Evolutionary conservation across 192 early-diverging fungal species (phyloP), one percentile per base, ranked within the genome.

Genomic region (Bifiguratus adelaidae): DNA sequence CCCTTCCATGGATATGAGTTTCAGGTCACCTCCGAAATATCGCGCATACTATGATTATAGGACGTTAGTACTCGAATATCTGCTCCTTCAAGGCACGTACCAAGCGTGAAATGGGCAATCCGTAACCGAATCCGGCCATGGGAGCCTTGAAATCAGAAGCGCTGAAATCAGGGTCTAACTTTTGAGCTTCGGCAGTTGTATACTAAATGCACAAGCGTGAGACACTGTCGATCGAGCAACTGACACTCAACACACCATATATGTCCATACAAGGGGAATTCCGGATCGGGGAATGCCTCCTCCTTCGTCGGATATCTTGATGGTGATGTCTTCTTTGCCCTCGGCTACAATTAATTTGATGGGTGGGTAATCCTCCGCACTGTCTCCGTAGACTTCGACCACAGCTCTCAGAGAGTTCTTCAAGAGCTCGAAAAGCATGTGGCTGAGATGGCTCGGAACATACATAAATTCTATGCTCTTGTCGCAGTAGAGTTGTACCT

Each of bases 391-490:
- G 43, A 79, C 71, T 67, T 98, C 95, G 24, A 98, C 90, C 4
- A 92, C 82, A 9, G 95, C 95, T 25, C 95, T 82, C 47, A 98
- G 72, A 20, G 86, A 88, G 70, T 98, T 98, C 67, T 98, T 98
- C 41, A 98, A 68, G 34, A 98, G 70, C 77, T 98, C 95, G 71
- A 98, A 98, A 15, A 95, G 50, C 89, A 95, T 94, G 61, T 97
- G 94, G 61, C 89, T 91, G 64, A 97, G 68, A 58, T 97, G 94
- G 13, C 80, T 82, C 4, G 91, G 91, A 26, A 95, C 87, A 61
- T 97, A 97, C 85, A 92, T 92, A 57, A 97, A 97, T 55, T 90
- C 78, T 16, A 91, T 76, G 41, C 88, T 82, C 24, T 75, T 65
- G 2, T 74, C 80, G 50, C 80, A 85, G 47, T 78, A 71, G 48